Evolutionary conservation across 2,329 filamentous ascomycete species (phyloP).

Genomic region (Paraphoma sp.): DNA sequence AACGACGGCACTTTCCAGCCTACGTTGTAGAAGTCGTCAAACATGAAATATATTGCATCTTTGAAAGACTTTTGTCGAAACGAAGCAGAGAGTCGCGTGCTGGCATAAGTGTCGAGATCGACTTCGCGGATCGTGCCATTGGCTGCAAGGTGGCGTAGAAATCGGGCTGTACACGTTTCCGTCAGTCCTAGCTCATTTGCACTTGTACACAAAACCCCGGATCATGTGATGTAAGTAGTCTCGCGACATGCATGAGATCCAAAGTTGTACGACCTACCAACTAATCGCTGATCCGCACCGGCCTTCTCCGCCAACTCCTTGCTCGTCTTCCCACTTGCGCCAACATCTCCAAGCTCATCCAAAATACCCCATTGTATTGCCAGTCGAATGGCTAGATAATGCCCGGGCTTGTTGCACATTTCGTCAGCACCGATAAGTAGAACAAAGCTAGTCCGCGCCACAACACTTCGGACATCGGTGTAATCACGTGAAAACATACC

Average conservation of each 20-base stretch:
- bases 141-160: constrained; percentile 13
- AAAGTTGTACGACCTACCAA: constrained; percentile 4
- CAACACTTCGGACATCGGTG: not conserved
- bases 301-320: constrained; percentile 6
- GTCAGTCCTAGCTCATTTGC: not conserved
- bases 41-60: constrained; percentile 11
- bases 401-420: constrained; percentile 4
- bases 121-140: constrained; percentile 11
- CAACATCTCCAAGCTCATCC: constrained; percentile 9
- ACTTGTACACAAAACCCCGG: not conserved
- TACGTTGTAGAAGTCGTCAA: constrained; percentile 15
- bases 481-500: constrained; percentile 5
- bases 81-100: constrained; percentile 14
- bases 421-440: constrained; percentile 1
- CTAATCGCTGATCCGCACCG: constrained; percentile 7
- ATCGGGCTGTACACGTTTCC: constrained; percentile 1
- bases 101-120: constrained; percentile 9
- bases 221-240: too few species aligned
- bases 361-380: constrained; percentile 17
- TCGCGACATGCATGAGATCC: not conserved
- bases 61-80: constrained; percentile 12
- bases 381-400: constrained; percentile 14
- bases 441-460: too few species aligned
- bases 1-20: constrained; percentile 15
- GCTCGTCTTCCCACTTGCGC: constrained; percentile 1